Base-by-base conservation (phyloP, 305 asterid genomes). In the Petunia hybrid region DNA sequence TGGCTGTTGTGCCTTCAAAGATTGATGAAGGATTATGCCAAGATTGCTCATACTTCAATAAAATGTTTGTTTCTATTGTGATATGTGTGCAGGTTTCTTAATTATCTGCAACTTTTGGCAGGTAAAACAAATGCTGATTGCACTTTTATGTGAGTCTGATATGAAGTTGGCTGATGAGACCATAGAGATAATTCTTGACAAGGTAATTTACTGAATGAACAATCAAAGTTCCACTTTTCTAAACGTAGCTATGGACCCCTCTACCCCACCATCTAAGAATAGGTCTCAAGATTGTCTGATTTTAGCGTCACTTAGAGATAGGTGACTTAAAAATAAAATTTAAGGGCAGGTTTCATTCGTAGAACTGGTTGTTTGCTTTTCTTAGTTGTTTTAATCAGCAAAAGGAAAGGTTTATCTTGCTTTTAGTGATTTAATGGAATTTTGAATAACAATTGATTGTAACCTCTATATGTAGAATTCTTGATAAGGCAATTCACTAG, bases 51-150 rank as follows among this genome's bases (percentile, higher is more conserved):
- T 53, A 14, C 64, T 51, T 41, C 51, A n/a, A 56, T 6, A 66
- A 2, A 43, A 2, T 39, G 1, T 53, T 67, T 71, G 14, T 38
- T 31, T n/a, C 53, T 75, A 36, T 56, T 76, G 40, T 7, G 77
- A 38, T 16, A 35, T 62, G 64, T 82, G 61, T 60, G 69, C 59
- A 73, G 62, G 42, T 48, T 80, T 81, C 46, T 67, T 78, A 13
- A 70, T 62, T 12, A 42, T 77, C 73, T 80, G 82, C 74, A 38
- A 6, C 35, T 68, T 8, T 81, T 76, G 46, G 76, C 86, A 94
- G 98, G 98, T 96, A 80, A 96, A 96, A 88, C 98, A 96, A 89
- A 96, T 96, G 98, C 76, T 96, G 90, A 91, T 94, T 85, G 99
- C 98, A 77, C 95, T 93, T 82, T 75, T 96, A 42, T 89, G 91